phyloP scores from a whole-genome alignment of 306 rosid genomes.

The Rosa rugosa region DNA sequence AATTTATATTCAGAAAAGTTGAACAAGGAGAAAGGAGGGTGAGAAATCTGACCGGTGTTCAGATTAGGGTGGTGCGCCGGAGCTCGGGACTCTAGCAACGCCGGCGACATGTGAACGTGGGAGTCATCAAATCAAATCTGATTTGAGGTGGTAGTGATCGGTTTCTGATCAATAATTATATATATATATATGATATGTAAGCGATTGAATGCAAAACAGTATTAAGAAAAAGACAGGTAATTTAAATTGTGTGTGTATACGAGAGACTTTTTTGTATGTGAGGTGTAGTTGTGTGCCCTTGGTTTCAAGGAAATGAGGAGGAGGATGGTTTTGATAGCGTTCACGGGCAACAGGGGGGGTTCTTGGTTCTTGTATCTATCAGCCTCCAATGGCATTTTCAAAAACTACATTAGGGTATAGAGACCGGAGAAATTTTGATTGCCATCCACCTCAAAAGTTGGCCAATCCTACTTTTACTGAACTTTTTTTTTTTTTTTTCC shows the following conservation, averaged over 20 bases:
- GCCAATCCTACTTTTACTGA: no score
- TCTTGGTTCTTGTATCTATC: no score
- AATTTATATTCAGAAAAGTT: conserved; percentile 15
- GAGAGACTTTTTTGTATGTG: not conserved
- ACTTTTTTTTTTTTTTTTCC: no score
- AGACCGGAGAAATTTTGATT: no score
- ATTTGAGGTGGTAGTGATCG: conserved; percentile 4
- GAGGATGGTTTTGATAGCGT: no score
- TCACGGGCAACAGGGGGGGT: no score
- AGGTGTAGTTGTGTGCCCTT: conserved; percentile 4
- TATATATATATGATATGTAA: no score
- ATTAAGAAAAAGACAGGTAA: not conserved
- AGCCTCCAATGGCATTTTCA: not conserved
- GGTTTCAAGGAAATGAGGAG: not conserved
- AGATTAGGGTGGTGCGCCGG: conserved; percentile 23
- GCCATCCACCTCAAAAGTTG: no score
- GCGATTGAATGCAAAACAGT: not conserved
- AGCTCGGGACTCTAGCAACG: conserved; percentile 35
- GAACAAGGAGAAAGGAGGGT: conserved; percentile 6
- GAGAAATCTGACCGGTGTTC: conserved; percentile 35
- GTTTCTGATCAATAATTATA: not conserved
- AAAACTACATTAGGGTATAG: no score
- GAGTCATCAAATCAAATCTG: conserved; percentile 49
- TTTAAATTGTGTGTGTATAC: no score
- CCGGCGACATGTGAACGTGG: conserved; percentile 44